Percentiles rank a stretch among this genome's conserved stretches.
phyloP scores from a whole-genome alignment of 805 yeast species.

The Pichia occidentalis region DNA sequence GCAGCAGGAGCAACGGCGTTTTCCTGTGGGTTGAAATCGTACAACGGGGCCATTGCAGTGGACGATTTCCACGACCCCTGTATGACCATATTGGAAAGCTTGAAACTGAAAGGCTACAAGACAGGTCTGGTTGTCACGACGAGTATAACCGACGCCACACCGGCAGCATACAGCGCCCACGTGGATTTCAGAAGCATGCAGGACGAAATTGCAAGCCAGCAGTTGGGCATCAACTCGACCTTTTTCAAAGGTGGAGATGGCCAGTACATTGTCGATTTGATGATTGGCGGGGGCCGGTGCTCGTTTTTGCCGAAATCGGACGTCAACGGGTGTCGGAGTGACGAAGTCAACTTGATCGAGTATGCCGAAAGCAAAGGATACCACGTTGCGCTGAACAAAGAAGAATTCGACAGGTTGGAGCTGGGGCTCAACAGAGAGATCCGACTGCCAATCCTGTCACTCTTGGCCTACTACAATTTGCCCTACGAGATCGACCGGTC shows the following conservation, averaged over 20 bases:
- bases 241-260: conserved; percentile 68
- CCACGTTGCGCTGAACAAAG: conserved; percentile 54
- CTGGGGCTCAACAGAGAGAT: conserved; percentile 49
- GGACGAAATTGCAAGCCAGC: conserved; percentile 81
- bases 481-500: conserved; percentile 82
- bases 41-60: conserved; percentile 92
- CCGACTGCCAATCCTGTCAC: conserved; percentile 68
- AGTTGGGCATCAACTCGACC: conserved; percentile 66
- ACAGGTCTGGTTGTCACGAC: conserved; percentile 94
- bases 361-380: conserved; percentile 59
- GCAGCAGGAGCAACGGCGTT: conserved; percentile 98
- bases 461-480: conserved; percentile 70
- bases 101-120: conserved; percentile 68
- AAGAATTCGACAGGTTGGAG: conserved; percentile 49
- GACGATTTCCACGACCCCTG: conserved; percentile 62
- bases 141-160: conserved; percentile 90
- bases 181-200: conserved; percentile 71
- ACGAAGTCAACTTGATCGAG: conserved; percentile 58
- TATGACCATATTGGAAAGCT: conserved; percentile 84
- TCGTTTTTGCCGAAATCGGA: conserved; percentile 55
- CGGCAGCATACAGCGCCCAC: conserved; percentile 83
- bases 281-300: conserved; percentile 89
- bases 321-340: conserved; percentile 63
- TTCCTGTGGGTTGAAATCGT: conserved; percentile 74
- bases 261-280: conserved; percentile 75